These are phyloP conservation scores for Coemansia sp. DNA, from an alignment of 192 early-diverging fungal genomes.

Conservation along the genomic window DNA sequence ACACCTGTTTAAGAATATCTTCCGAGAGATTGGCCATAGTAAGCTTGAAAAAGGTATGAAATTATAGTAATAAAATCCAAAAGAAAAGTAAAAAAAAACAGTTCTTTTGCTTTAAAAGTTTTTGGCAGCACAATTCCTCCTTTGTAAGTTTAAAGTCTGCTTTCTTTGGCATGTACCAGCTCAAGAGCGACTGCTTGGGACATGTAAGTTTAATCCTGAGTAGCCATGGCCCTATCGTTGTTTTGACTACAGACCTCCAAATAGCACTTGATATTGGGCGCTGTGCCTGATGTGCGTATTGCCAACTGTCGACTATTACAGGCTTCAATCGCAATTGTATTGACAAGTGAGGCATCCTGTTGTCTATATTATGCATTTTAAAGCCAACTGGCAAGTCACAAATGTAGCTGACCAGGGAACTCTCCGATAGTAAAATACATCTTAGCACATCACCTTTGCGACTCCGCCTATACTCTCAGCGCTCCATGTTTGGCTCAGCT, in stretches of 20 bases:
- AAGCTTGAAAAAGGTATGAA: too few species aligned
- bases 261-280: constrained; percentile 91
- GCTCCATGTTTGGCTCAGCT: constrained; percentile 4
- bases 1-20: too few species aligned
- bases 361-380: constrained; percentile 53
- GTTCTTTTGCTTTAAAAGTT: too few species aligned
- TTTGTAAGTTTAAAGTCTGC: constrained; percentile 22
- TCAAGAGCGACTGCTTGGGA: constrained; percentile 54
- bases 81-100: too few species aligned
- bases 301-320: constrained; percentile 69
- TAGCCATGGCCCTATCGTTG: constrained; percentile 48
- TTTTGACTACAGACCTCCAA: constrained; percentile 61
- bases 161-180: constrained; percentile 35
- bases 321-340: constrained; percentile 91
- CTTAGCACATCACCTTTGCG: constrained; percentile 49
- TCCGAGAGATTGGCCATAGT: too few species aligned
- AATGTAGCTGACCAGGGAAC: constrained; percentile 65
- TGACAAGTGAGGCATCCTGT: neutral
- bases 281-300: constrained; percentile 76
- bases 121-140: neutral
- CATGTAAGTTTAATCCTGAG: constrained; percentile 56
- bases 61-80: too few species aligned
- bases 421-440: constrained; percentile 72
- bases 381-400: constrained; percentile 62
- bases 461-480: constrained; percentile 19